A percentile compares a stretch with the other conserved stretches of the same genome.
These are phyloP conservation scores for Metschnikowia dekortorum DNA, from an alignment of 805 yeast genomes.

Conservation along the genomic window DNA sequence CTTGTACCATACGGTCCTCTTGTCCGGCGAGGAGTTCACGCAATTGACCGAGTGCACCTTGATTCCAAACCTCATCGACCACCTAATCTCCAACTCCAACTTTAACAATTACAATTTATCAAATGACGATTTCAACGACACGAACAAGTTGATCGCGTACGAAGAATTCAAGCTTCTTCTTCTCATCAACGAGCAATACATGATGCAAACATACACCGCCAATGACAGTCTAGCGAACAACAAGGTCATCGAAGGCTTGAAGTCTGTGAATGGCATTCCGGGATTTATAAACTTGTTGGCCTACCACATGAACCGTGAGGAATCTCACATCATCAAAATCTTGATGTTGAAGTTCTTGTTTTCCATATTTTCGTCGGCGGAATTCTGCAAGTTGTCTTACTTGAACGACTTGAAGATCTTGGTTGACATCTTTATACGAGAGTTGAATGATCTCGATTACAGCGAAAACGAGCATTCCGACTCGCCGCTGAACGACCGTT, in stretches of 20 bases:
- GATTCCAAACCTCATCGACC: conserved; percentile 26
- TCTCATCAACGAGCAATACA: conserved; percentile 81
- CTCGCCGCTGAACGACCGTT: conserved; percentile 50
- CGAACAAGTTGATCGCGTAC: conserved; percentile 49
- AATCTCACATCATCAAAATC: conserved; percentile 66
- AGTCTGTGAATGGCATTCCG: conserved; percentile 47
- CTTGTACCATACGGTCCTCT: conserved; percentile 31
- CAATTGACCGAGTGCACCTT: conserved; percentile 23
- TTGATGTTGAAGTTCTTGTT: conserved; percentile 77
- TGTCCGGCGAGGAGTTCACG: conserved; percentile 32
- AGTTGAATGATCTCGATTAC: conserved; percentile 62
- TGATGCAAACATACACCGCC: conserved; percentile 50
- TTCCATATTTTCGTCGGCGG: conserved; percentile 62
- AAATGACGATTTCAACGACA: conserved; percentile 30
- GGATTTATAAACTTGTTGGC: conserved; percentile 62
- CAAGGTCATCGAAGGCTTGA: conserved; percentile 50
- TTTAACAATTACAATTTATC: conserved; percentile 31
- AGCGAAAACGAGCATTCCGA: conserved; percentile 16
- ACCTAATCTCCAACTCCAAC: conserved; percentile 30
- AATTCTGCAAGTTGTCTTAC: conserved; percentile 66
- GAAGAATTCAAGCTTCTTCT: conserved; percentile 68
- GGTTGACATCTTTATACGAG: conserved; percentile 78
- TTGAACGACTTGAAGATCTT: conserved; percentile 81
- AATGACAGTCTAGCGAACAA: conserved; percentile 31
- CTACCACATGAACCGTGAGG: conserved; percentile 68